These are phyloP conservation scores for Trichosporon sp. DNA, from an alignment of 1,284 basidiomycete species.

Conservation along the genomic window DNA sequence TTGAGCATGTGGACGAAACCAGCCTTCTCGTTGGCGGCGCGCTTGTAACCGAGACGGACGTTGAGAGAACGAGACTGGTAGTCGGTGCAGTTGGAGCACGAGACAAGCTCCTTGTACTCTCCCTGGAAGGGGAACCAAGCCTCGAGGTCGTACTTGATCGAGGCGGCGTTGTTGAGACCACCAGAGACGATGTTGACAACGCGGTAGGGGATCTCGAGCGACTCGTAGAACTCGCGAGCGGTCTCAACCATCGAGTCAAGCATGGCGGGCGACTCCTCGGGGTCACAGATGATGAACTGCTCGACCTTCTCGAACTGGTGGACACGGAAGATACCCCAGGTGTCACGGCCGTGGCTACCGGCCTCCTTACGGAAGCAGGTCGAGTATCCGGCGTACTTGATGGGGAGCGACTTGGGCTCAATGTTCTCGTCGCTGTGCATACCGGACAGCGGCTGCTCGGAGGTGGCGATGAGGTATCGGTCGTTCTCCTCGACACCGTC, in stretches of 20 bases:
- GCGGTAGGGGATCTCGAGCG: slow-evolving; percentile 82
- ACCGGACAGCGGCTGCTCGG: slow-evolving; percentile 96
- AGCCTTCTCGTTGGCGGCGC: slow-evolving; percentile 78
- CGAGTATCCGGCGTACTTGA: slow-evolving; percentile 63
- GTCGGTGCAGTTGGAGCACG: slow-evolving; percentile 89
- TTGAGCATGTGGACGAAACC: slow-evolving; percentile 96
- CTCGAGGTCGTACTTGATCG: slow-evolving; percentile 96
- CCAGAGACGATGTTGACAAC: slow-evolving; percentile 95
- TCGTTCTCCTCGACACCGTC: slow-evolving; percentile 74
- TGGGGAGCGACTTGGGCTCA: slow-evolving; percentile 84
- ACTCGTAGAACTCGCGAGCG: slow-evolving; percentile 94
- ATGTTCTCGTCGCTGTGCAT: slow-evolving; percentile 97
- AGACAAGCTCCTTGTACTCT: slow-evolving; percentile 90
- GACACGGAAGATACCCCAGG: slow-evolving; percentile 99
- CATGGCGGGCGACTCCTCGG: slow-evolving; percentile 88
- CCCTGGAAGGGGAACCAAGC: slow-evolving; percentile 99
- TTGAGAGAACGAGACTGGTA: slow-evolving; percentile 88
- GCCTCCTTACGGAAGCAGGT: slow-evolving; percentile 99
- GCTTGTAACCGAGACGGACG: slow-evolving; percentile 82
- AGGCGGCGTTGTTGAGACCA: slow-evolving; percentile 91
- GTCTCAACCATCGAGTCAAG: slow-evolving; percentile 86
- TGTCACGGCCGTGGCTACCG: slow-evolving; percentile 92
- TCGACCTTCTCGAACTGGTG: slow-evolving; percentile 99
- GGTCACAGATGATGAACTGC: slow-evolving; percentile 91
- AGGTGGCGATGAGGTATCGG: slow-evolving; percentile 98